Conservation (phyloP, 2,329 filamentous ascomycete species). For the Cladosporium sp. region DNA sequence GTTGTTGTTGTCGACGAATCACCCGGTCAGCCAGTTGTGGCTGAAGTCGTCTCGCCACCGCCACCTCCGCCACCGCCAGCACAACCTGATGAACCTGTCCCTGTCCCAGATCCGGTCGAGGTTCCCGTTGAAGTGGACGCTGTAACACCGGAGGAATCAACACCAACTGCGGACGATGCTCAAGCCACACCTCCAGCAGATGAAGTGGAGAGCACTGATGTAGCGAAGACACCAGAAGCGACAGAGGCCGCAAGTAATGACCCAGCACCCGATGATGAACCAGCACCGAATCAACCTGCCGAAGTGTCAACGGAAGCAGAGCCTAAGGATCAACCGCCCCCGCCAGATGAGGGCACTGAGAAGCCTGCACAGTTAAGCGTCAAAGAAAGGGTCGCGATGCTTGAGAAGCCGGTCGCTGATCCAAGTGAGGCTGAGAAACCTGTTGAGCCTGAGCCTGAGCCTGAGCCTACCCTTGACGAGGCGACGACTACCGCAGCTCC, state of each 20-base stretch:
- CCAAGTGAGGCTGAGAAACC: background rate
- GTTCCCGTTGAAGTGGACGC: background rate
- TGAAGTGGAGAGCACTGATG: background rate
- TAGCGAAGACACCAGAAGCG: background rate
- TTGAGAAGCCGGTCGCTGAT: background rate
- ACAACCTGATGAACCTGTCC: background rate
- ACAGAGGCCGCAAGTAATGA: background rate
- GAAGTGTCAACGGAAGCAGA: background rate
- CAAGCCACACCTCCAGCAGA: background rate
- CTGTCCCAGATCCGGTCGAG: background rate
- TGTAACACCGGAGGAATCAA: background rate
- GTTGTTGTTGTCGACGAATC: background rate
- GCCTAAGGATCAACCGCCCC: background rate
- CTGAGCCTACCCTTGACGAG: background rate
- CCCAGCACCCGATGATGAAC: background rate
- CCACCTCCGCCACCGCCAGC: background rate
- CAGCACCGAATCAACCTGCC: background rate
- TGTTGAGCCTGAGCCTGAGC: background rate
- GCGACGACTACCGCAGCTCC: background rate
- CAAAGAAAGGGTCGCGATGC: background rate
- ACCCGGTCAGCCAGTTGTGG: background rate
- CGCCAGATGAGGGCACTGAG: background rate
- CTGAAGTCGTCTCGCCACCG: background rate
- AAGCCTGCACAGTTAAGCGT: background rate
- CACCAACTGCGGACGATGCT: background rate